These are phyloP conservation scores for Chlamydomonas applanata DNA, from an alignment of 139 green algal genomes.

Conservation along the genomic window DNA sequence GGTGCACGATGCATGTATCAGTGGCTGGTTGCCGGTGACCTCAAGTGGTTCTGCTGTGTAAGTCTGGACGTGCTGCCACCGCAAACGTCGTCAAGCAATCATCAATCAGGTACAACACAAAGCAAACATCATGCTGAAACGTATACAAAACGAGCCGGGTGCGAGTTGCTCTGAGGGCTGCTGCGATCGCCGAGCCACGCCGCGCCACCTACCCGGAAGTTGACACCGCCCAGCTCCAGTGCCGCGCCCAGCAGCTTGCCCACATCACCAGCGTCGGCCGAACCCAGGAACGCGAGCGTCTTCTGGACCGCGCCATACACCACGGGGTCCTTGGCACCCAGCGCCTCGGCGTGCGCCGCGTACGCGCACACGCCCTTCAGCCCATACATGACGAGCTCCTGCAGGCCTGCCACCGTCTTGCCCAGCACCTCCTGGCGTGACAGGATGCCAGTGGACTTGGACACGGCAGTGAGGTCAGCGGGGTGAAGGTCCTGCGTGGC, in stretches of 20 bases:
- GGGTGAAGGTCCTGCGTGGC: neutral
- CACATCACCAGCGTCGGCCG: neutral
- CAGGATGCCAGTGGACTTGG: constrained; percentile 6
- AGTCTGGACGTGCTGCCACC: too few species aligned
- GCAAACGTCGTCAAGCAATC: too few species aligned
- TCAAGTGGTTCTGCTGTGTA: too few species aligned
- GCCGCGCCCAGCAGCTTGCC: neutral
- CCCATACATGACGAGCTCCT: constrained; percentile 56
- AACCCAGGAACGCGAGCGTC: neutral
- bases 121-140: too few species aligned
- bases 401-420: constrained; percentile 57
- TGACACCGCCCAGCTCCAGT: neutral
- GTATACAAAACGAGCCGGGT: too few species aligned
- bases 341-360: constrained; percentile 14
- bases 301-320: neutral
- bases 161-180: too few species aligned
- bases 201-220: neutral
- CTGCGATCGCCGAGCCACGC: too few species aligned
- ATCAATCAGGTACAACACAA: too few species aligned
- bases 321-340: neutral
- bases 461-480: neutral
- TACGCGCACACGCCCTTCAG: constrained; percentile 66
- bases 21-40: too few species aligned
- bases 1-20: constrained; percentile 15
- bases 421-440: constrained; percentile 38